phyloP scores from a whole-genome alignment of 208 protist genomes.

The Leishmania tarentolae region DNA sequence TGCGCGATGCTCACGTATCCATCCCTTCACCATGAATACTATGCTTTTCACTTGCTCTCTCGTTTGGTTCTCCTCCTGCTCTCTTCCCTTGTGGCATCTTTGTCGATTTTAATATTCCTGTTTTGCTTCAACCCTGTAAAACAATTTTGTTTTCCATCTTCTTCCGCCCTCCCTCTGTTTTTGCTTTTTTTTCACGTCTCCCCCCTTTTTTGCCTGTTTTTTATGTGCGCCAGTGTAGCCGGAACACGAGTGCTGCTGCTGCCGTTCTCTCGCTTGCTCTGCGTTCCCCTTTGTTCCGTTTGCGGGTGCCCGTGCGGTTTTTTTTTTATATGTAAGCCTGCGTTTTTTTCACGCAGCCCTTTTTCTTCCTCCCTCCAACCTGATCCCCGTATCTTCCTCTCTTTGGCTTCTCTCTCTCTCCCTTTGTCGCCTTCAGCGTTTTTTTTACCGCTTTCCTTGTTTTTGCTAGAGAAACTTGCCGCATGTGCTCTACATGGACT shows the following conservation, averaged over 20 bases:
- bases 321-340: background rate
- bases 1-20: background rate
- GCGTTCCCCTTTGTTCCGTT: background rate
- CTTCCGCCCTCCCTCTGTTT: background rate
- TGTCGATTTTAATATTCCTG: too few relatives aligned
- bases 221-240: background rate
- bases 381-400: too few relatives aligned
- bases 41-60: slow-evolving; percentile 1
- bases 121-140: too few relatives aligned
- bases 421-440: too few relatives aligned
- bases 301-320: background rate
- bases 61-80: background rate
- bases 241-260: slow-evolving; percentile 4
- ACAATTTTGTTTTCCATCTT: background rate
- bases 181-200: background rate
- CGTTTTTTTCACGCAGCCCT: background rate
- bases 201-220: background rate
- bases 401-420: too few relatives aligned
- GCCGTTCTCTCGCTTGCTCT: background rate
- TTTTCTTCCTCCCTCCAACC: background rate
- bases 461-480: background rate
- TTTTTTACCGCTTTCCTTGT: background rate
- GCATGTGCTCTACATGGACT: background rate
- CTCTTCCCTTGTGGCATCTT: background rate
- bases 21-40: background rate